Percentiles rank a stretch among this genome's conserved stretches.
phyloP scores from a whole-genome alignment of 345 rosid species.

The Dipteronia dyeriana region DNA sequence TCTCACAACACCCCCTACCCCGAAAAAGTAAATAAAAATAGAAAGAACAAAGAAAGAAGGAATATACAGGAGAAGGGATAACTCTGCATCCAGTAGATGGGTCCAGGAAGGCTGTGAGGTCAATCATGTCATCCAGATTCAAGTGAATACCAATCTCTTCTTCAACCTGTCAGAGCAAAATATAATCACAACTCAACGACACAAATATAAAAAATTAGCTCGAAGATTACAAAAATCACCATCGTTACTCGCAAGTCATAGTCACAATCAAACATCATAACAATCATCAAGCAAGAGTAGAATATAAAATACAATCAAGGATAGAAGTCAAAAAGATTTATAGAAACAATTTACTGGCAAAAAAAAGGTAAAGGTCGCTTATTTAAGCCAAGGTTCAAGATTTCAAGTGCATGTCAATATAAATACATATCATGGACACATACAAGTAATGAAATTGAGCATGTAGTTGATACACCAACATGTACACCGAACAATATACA shows the following conservation, averaged over 20 bases:
- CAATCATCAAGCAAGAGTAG: not conserved
- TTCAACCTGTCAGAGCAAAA: conserved; percentile 55
- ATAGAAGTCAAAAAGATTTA: not conserved
- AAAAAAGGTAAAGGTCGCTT: not conserved
- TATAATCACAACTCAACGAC: not conserved
- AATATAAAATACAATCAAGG: not conserved
- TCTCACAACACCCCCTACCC: no score
- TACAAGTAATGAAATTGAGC: not conserved
- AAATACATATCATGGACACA: not conserved
- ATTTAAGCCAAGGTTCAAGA: not conserved
- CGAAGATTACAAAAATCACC: not conserved
- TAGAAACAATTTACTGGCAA: not conserved
- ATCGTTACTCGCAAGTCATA: not conserved
- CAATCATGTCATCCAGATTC: conserved; percentile 71
- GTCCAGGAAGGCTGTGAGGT: conserved; percentile 83
- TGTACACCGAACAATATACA: not conserved
- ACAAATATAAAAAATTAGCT: not conserved
- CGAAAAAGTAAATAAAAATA: not conserved
- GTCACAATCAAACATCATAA: not conserved
- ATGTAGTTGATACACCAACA: not conserved
- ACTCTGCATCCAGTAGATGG: conserved; percentile 65
- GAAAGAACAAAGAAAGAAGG: not conserved
- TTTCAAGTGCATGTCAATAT: not conserved
- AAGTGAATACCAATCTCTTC: conserved; percentile 84
- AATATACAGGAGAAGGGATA: conserved; percentile 77